Evolutionary conservation across 2,329 filamentous ascomycete species (phyloP), one percentile per base, ranked within the genome.

Genomic region (Clonostachys solani): DNA sequence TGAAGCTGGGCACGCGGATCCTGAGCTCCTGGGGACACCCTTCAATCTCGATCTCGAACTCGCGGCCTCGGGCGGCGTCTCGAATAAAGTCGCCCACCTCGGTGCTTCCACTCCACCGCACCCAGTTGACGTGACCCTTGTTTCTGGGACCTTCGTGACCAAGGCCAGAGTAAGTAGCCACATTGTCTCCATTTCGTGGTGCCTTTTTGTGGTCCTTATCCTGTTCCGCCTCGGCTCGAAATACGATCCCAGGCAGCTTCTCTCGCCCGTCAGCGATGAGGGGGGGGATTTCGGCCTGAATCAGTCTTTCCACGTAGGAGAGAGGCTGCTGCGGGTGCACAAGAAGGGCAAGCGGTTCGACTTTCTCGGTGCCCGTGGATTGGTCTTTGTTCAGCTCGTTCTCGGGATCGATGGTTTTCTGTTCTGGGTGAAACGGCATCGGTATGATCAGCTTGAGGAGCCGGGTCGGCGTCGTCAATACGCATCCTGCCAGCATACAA

Each of bases 41-140:
- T 60, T 95, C 87, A 48, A 96, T 89, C 46, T 86, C 81, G 40
- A 96, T 83, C 4, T 86, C 83, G 60, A 96, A 96, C 60, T 95
- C 89, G 47, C 88, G 83, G 0, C 88, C 89, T 4, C 89, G 77
- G 1, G 91, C 89, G 0, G 92, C 91, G 61, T 96, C 92, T 9
- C 90, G 83, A 54, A 96, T 94, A 60, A 96, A 96, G 67, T 96
- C 92, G 10, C 92, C 92, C 33, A 96, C 87, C 62, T 96, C 92
- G 1, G 92, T 96, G 33, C 85, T 89, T 40, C 84, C 83, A 41
- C 86, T 91, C 92, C 92, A 96, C 33, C 90, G 84, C 3, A 96
- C 89, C 71, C 92, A 94, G 23, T 61, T 61, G 3, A 63, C 69
- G 36, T 78, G 69, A 6, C 66, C 60, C 5, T 56, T 73, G 49